phyloP scores from a whole-genome alignment of 805 yeast genomes.

The Candida tibetensis region DNA sequence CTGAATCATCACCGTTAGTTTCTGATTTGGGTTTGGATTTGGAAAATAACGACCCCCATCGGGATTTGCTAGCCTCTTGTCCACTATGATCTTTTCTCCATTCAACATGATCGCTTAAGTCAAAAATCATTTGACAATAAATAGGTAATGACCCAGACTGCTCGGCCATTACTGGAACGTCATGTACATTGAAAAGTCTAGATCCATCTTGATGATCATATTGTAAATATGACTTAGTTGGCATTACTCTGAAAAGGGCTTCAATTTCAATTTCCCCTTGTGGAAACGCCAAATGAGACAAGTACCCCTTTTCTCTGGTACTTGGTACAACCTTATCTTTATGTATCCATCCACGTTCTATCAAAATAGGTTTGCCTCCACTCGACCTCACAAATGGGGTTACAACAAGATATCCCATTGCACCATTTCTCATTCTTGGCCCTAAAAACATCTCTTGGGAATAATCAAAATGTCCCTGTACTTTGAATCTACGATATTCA shows the following conservation, averaged over 20 bases:
- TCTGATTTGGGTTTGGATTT: not conserved
- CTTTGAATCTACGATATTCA: constrained; percentile 76
- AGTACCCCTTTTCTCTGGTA: constrained; percentile 44
- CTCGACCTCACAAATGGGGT: constrained; percentile 77
- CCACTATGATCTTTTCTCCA: constrained; percentile 21
- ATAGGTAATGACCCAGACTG: constrained; percentile 67
- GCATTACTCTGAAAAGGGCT: constrained; percentile 70
- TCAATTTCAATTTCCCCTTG: constrained; percentile 66
- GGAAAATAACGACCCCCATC: constrained; percentile 13
- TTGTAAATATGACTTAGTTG: constrained; percentile 60
- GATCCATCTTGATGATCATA: constrained; percentile 66
- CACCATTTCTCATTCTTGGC: constrained; percentile 68
- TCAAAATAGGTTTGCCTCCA: constrained; percentile 72
- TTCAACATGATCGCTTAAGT: constrained; percentile 62
- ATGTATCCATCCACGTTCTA: constrained; percentile 91
- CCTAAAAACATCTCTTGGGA: constrained; percentile 89
- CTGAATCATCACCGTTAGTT: constrained; percentile 8
- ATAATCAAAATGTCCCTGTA: constrained; percentile 78
- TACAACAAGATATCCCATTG: constrained; percentile 72
- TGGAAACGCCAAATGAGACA: constrained; percentile 72
- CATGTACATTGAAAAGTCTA: constrained; percentile 74
- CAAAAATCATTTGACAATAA: constrained; percentile 71
- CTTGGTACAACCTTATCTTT: constrained; percentile 61
- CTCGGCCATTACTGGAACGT: constrained; percentile 75
- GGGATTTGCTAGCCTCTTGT: constrained; percentile 4